Evolutionary conservation across 352 stramenopile species (phyloP), one percentile per base, ranked within the genome.

Genomic region (Globisporangium paroecandrum): DNA sequence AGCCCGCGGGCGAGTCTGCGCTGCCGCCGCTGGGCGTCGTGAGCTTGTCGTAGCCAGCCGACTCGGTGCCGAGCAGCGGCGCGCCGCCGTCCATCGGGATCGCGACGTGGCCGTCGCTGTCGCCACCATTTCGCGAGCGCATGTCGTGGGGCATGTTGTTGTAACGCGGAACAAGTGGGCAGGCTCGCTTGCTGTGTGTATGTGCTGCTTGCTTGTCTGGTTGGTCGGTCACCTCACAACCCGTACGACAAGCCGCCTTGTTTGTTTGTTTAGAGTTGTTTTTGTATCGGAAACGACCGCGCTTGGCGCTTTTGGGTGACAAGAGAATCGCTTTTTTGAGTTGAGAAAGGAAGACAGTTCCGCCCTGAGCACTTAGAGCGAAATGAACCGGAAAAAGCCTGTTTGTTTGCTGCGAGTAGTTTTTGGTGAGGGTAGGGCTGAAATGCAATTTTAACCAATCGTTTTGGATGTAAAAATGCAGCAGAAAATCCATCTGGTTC

Each of bases 21-120:
- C 49, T 61, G 0, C 64, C 72, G 24, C 82, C 79, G 15, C 68
- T 72, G 54, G 83, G 83, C 49, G 83, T 90, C 61, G 65, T 68
- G 56, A 91, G 75, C 54, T 89, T 91, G 74, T 91, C 83, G 57
- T 91, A 91, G 24, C 59, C 61, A 1, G 69, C 59, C 9, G 59
- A 60, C 5, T 69, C 65, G 8, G 51, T 29, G 10, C 32, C 24
- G 27, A 87, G 69, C 62, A 83, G 66, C n/a, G 65, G 65, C 41
- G 71, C 73, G 38, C 74, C 73, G 59, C 74, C 73, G 61, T 78
- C 71, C 55, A 78, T 71, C 13, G 78, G 74, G 65, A 83, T 79
- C 60, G 65, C 66, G 9, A 68, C 66, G 51, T 76, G 61, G 2
- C 38, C 61, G 29, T 67, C 67, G 46, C 24, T 56, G 22, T 20